Conservation (phyloP, 2,329 filamentous ascomycete species). For the Neofusicoccum sp. region DNA sequence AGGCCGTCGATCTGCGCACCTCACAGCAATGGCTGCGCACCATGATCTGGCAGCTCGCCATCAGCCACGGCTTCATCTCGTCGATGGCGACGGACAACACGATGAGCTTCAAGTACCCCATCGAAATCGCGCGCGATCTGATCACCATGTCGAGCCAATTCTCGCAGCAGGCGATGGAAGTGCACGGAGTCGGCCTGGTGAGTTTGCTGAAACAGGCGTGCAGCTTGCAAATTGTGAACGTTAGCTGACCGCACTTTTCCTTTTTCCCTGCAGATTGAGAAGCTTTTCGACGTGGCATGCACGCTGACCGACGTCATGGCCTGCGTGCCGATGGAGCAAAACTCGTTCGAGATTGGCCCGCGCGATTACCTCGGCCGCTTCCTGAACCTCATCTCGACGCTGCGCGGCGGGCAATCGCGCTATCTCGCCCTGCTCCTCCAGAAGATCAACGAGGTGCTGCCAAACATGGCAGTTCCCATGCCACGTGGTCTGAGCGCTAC, state of each 20-base stretch:
- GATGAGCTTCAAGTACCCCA: slow-evolving; percentile 64
- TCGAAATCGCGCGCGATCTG: slow-evolving; percentile 64
- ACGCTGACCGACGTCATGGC: slow-evolving; percentile 74
- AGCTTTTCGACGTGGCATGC: slow-evolving; percentile 75
- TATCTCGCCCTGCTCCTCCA: slow-evolving; percentile 76
- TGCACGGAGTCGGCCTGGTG: slow-evolving; percentile 74
- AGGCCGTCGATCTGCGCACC: slow-evolving; percentile 69
- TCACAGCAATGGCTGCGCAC: slow-evolving; percentile 72
- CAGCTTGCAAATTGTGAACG: background rate
- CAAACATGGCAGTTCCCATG: slow-evolving; percentile 45
- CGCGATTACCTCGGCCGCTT: slow-evolving; percentile 73
- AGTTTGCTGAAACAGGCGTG: slow-evolving; percentile 35
- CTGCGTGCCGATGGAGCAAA: slow-evolving; percentile 57
- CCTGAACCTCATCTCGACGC: slow-evolving; percentile 65
- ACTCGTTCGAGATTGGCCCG: slow-evolving; percentile 66
- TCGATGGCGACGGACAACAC: slow-evolving; percentile 60
- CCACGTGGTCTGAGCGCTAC: slow-evolving; percentile 27
- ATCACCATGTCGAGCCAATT: slow-evolving; percentile 69
- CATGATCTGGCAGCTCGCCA: slow-evolving; percentile 73
- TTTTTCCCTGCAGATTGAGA: slow-evolving; percentile 63
- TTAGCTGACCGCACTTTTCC: slow-evolving; percentile 14
- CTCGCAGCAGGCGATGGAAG: slow-evolving; percentile 71
- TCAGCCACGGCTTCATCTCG: slow-evolving; percentile 66
- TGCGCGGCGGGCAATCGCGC: slow-evolving; percentile 75
- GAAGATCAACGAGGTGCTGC: slow-evolving; percentile 74